Percentiles rank a stretch among this genome's conserved stretches.
Evolutionary conservation across 2,329 filamentous ascomycete species (phyloP).

Genomic region (Penicillium paneum): DNA sequence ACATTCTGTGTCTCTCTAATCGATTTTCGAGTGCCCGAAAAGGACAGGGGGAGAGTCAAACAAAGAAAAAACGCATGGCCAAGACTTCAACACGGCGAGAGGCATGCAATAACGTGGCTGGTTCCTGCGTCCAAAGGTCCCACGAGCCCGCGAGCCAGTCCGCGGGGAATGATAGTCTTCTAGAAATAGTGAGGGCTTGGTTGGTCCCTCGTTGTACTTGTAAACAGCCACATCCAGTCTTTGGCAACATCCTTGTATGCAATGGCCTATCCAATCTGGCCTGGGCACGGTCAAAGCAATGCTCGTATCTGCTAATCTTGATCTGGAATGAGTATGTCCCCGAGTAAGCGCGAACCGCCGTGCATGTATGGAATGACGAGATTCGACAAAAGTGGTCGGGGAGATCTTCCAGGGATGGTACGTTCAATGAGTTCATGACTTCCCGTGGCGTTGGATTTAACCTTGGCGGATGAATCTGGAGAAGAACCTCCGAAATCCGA

Average conservation of each 20-base stretch:
- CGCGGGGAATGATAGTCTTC: background rate
- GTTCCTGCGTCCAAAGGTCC: conserved; percentile 20
- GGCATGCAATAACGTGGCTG: conserved; percentile 11
- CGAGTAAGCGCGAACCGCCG: background rate
- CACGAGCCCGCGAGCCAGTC: background rate
- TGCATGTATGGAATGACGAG: background rate
- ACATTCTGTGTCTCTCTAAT: background rate
- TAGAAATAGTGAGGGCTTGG: background rate
- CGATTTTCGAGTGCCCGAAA: background rate
- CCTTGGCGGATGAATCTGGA: background rate
- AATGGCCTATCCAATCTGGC: background rate
- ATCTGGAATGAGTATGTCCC: background rate
- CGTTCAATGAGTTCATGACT: background rate
- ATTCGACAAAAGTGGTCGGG: background rate
- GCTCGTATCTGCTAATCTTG: background rate
- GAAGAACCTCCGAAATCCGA: background rate
- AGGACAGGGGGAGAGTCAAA: background rate
- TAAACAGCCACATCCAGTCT: conserved; percentile 1
- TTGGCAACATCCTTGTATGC: background rate
- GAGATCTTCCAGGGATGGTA: background rate
- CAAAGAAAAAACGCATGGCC: conserved; percentile 8
- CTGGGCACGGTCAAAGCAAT: background rate
- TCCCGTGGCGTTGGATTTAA: background rate
- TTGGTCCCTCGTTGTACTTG: background rate
- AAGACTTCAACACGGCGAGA: conserved; percentile 1